Conservation (phyloP, 805 yeast species). For the Zygosaccharomyces kombuchaensis region DNA sequence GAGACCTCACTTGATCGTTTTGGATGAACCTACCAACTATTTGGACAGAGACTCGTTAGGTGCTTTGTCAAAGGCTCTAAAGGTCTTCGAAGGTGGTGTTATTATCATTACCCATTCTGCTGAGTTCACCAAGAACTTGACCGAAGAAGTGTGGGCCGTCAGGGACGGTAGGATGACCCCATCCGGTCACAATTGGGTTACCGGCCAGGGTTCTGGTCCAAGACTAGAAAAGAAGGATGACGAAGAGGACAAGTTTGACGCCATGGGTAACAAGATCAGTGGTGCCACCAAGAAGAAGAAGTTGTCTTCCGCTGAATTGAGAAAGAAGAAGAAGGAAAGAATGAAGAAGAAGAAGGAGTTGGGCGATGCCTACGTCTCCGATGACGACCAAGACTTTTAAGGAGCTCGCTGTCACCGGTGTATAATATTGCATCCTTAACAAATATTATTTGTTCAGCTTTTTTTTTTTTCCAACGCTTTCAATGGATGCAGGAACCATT, state of each 20-base stretch:
- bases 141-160: conserved; percentile 99
- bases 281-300: conserved; percentile 94
- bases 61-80: conserved; percentile 98
- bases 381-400: conserved; percentile 78
- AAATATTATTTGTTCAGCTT: neutral
- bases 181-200: conserved; percentile 99
- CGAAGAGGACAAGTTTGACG: conserved; percentile 98
- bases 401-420: conserved; percentile 11
- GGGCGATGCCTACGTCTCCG: conserved; percentile 99
- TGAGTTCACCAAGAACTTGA: conserved; percentile 98
- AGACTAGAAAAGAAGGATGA: conserved; percentile 94
- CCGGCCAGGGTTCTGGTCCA: conserved; percentile 99
- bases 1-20: conserved; percentile 98
- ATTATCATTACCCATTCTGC: conserved; percentile 99
- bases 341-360: conserved; percentile 99
- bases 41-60: conserved; percentile 99
- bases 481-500: conserved; percentile 14
- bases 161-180: conserved; percentile 98
- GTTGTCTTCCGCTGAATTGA: conserved; percentile 97
- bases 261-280: conserved; percentile 99
- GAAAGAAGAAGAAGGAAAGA: conserved; percentile 99
- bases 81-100: conserved; percentile 99
- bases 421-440: conserved; percentile 15
- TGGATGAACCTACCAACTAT: conserved; percentile 99
- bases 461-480: neutral